Base-by-base conservation (phyloP, 2,329 filamentous ascomycete genomes). In the Ascochyta pisi region DNA sequence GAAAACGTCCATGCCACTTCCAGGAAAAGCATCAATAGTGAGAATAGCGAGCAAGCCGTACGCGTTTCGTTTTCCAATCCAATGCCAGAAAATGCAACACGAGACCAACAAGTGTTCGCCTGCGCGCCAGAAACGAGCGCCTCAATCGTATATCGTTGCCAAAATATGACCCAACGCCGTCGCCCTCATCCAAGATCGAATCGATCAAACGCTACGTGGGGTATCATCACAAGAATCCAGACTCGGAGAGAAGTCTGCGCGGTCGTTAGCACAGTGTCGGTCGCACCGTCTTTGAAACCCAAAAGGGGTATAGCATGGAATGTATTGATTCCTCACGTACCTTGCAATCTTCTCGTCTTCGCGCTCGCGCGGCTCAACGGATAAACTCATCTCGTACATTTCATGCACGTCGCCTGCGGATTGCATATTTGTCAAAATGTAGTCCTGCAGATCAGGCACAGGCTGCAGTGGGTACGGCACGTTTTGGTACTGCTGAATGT, bases 331-430 rank as follows among this genome's bases (percentile, higher is more conserved):
- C 24, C 29, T 61, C 41, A 60, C 64, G 57, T 88, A 96, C 93
- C 95, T 96, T 74, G 96, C 94, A 83, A 99, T 98, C 84, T 98
- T 98, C 81, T 99, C 95, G 74, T 99, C 95, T 81, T 99, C 95
- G 69, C 95, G 86, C 81, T 99, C 95, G 70, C 95, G 86, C 61
- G 95, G 95, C 76, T 99, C 95, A 58, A 99, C 88, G 70, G 89
- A 84, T 79, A 99, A 82, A 79, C 92, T 96, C 83, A 93, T 93
- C 77, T 98, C 93, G 81, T 98, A 99, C 95, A 98, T 98, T 82
- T 98, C 94, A 76, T 98, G 93, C 61, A 99, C 95, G 75, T 98
- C 94, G 48, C 92, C 91, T 4, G 95, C 94, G 27, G 89, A 89
- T 79, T 96, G 90, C 90, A 98, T 96, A 76, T 98, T 97, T 75